These are phyloP conservation scores for Sedum album DNA, from an alignment of 164 flowering plant genomes.

Conservation along the genomic window DNA sequence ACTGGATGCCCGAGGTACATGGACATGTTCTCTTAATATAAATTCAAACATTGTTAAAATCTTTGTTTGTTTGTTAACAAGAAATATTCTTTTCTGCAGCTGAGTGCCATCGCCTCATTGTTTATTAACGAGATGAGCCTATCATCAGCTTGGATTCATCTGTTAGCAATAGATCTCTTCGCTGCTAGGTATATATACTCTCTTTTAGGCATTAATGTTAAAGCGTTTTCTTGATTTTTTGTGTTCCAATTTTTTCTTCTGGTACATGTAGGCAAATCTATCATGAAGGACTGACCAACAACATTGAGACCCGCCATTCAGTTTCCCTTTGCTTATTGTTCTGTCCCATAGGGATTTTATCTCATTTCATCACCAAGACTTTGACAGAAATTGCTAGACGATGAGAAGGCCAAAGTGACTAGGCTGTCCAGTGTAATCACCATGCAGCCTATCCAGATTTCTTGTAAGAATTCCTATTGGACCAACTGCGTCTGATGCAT, in stretches of 20 bases:
- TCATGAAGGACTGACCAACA: conserved; percentile 65
- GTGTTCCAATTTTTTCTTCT: background rate
- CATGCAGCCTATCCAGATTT: background rate
- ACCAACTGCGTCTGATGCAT: too few relatives aligned
- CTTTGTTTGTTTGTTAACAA: background rate
- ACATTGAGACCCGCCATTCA: conserved; percentile 84
- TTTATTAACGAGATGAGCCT: conserved; percentile 82
- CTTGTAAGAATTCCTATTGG: background rate
- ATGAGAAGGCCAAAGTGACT: conserved; percentile 1
- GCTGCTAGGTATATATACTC: conserved; percentile 70
- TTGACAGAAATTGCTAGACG: conserved; percentile 24
- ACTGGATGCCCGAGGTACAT: conserved; percentile 86
- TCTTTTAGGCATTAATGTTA: conserved; percentile 2
- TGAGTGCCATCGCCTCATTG: conserved; percentile 76
- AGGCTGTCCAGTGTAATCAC: conserved; percentile 12
- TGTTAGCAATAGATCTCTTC: conserved; percentile 77
- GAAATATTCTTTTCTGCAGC: conserved; percentile 30
- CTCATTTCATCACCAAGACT: conserved; percentile 65
- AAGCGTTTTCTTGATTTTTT: background rate
- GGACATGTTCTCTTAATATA: background rate
- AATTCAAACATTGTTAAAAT: too few relatives aligned
- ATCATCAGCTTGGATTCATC: conserved; percentile 96
- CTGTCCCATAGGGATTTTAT: conserved; percentile 75
- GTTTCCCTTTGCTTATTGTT: conserved; percentile 75
- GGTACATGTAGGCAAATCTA: conserved; percentile 60